These are phyloP conservation scores for Globisporangium alternatum DNA, from an alignment of 352 stramenopile species.

Conservation along the genomic window DNA sequence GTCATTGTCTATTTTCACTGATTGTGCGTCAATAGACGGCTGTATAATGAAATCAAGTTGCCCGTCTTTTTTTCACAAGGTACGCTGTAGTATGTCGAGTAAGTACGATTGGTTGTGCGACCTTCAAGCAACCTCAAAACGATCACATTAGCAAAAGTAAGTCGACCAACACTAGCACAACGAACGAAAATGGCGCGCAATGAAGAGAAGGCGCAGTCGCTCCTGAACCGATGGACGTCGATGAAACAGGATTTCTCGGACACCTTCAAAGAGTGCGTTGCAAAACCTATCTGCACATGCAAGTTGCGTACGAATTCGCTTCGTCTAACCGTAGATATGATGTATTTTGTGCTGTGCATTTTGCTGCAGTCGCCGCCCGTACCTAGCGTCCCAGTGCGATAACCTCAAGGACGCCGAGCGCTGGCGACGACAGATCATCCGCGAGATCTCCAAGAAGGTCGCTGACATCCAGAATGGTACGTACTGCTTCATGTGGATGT, in stretches of 20 bases:
- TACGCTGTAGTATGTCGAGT: not conserved
- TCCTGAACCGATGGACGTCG: conserved; percentile 98
- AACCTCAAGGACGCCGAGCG: conserved; percentile 92
- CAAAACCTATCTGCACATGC: not conserved
- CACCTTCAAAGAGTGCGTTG: conserved; percentile 75
- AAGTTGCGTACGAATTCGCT: not conserved
- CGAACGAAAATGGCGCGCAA: conserved; percentile 92
- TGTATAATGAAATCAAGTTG: not conserved
- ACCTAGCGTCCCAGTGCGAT: conserved; percentile 92
- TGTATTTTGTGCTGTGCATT: not conserved
- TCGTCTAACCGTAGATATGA: not conserved
- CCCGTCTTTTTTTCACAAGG: not conserved
- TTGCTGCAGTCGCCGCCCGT: conserved; percentile 75
- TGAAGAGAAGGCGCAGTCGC: conserved; percentile 97
- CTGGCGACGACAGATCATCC: conserved; percentile 92
- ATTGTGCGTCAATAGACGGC: not conserved
- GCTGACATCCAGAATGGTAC: conserved; percentile 95
- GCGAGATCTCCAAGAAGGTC: conserved; percentile 95
- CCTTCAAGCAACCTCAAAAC: not conserved
- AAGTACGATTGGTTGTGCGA: not conserved
- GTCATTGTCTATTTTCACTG: too few relatives aligned
- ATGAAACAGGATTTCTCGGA: conserved; percentile 94
- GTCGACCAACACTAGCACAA: not conserved
- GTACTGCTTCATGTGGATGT: not conserved
- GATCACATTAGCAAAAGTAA: not conserved